These are phyloP conservation scores for Delonix regia DNA, from an alignment of 306 rosid species.

Conservation along the genomic window DNA sequence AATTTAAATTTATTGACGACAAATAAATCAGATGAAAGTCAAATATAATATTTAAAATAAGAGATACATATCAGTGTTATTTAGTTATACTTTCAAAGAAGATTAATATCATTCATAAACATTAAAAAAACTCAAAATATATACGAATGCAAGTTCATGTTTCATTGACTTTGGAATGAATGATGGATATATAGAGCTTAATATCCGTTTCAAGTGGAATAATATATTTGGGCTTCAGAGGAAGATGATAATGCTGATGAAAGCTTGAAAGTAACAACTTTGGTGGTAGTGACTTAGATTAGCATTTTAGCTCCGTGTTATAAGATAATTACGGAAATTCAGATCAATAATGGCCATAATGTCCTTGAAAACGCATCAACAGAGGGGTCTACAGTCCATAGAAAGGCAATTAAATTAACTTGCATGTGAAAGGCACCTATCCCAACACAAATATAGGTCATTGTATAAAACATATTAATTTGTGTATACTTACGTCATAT, in stretches of 20 bases:
- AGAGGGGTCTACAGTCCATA: not conserved
- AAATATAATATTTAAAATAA: too few species aligned
- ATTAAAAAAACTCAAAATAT: not conserved
- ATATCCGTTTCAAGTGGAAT: not conserved
- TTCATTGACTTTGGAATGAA: constrained; percentile 6
- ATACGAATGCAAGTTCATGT: not conserved
- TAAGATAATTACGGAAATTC: not conserved
- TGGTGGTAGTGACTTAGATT: not conserved
- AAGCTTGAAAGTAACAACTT: not conserved
- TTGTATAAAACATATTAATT: too few species aligned
- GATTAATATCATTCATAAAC: too few species aligned
- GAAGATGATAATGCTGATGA: constrained; percentile 13
- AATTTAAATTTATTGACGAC: too few species aligned
- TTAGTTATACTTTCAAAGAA: too few species aligned
- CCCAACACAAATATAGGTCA: not conserved
- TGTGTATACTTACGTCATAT: too few species aligned
- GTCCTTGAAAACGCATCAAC: not conserved
- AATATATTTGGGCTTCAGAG: not conserved
- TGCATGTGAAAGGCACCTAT: not conserved
- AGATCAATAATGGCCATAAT: not conserved
- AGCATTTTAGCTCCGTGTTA: not conserved
- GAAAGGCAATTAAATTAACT: not conserved
- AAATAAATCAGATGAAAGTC: too few species aligned
- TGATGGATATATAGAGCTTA: not conserved
- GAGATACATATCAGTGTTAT: too few species aligned